phyloP scores from a whole-genome alignment of 2,329 filamentous ascomycete species.

The Colletotrichum abscissum region DNA sequence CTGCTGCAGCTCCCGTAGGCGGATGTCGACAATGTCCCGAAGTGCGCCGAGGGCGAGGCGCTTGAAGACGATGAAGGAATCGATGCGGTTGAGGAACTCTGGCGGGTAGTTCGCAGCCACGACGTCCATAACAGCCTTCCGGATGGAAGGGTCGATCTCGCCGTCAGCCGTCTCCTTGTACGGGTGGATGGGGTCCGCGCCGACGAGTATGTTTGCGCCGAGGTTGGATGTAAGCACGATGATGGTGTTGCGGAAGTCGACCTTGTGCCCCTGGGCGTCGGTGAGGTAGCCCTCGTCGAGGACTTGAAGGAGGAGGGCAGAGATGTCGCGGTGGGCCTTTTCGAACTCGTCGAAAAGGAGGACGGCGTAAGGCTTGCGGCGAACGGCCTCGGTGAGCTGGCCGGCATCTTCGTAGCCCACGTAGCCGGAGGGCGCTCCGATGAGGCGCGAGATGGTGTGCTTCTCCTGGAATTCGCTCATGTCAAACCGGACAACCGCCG shows the following conservation, averaged over 20 bases:
- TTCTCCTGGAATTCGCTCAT: constrained; percentile 99
- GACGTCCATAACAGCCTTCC: constrained; percentile 87
- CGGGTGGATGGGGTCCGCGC: constrained; percentile 72
- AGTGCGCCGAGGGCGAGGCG: constrained; percentile 82
- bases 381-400: constrained; percentile 93
- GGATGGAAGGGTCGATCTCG: constrained; percentile 78
- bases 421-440: constrained; percentile 93
- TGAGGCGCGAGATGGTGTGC: constrained; percentile 92
- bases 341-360: constrained; percentile 98
- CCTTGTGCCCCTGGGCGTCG: constrained; percentile 93
- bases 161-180: constrained; percentile 72
- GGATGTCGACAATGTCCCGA: constrained; percentile 93
- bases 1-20: constrained; percentile 83
- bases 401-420: constrained; percentile 97
- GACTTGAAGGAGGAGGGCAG: constrained; percentile 89
- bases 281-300: constrained; percentile 97
- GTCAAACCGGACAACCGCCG: constrained; percentile 92
- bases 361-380: constrained; percentile 94
- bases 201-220: constrained; percentile 90
- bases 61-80: constrained; percentile 97
- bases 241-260: constrained; percentile 96
- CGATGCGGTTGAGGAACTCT: constrained; percentile 96
- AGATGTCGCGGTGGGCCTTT: constrained; percentile 96
- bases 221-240: constrained; percentile 97
- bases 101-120: constrained; percentile 82